These are phyloP conservation scores for Neocallimastix lanati DNA, from an alignment of 192 early-diverging fungal genomes.

Conservation along the genomic window DNA sequence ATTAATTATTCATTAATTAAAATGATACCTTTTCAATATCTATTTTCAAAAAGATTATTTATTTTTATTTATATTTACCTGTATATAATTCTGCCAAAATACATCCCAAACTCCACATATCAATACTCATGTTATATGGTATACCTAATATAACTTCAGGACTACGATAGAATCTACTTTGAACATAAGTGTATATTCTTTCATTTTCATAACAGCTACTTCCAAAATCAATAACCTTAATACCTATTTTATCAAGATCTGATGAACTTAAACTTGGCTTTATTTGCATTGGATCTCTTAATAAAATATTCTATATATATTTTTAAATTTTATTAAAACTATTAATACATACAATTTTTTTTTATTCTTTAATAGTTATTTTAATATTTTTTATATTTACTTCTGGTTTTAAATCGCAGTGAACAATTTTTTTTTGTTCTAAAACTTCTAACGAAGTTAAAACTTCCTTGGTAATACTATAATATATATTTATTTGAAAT, in stretches of 20 bases:
- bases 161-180: slow-evolving; percentile 87
- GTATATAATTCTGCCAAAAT: slow-evolving; percentile 81
- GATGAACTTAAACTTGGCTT: not conserved
- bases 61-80: slow-evolving; percentile 13
- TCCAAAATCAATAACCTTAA: slow-evolving; percentile 98
- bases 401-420: slow-evolving; percentile 95
- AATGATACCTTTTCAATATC: too few relatives aligned
- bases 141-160: slow-evolving; percentile 87
- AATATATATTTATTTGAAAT: too few relatives aligned
- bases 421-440: slow-evolving; percentile 56
- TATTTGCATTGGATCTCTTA: slow-evolving; percentile 38
- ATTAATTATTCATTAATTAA: too few relatives aligned
- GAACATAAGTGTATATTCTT: slow-evolving; percentile 94
- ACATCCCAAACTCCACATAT: slow-evolving; percentile 95
- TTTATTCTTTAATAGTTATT: too few relatives aligned
- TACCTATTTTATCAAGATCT: slow-evolving; percentile 12
- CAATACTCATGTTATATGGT: slow-evolving; percentile 76
- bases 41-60: too few relatives aligned
- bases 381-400: slow-evolving; percentile 11
- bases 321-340: too few relatives aligned
- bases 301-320: slow-evolving; percentile 59
- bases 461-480: slow-evolving; percentile 19
- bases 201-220: slow-evolving; percentile 84
- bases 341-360: too few relatives aligned
- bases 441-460: slow-evolving; percentile 54